These are phyloP conservation scores for Chytriomyces confervae DNA, from an alignment of 192 early-diverging fungal species.

Conservation along the genomic window DNA sequence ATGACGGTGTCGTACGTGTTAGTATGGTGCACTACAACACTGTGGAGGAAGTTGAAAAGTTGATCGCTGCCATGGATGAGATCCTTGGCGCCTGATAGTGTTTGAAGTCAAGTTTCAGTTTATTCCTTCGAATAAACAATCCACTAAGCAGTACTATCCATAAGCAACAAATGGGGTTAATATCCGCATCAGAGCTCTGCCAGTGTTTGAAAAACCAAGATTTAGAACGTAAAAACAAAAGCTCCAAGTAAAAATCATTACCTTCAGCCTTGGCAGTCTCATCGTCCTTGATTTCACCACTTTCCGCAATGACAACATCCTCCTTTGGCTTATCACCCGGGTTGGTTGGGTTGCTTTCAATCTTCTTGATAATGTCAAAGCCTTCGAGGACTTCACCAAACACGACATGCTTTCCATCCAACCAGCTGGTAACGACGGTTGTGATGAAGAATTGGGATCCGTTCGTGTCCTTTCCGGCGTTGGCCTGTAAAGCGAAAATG, in stretches of 20 bases:
- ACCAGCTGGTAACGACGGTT: constrained; percentile 57
- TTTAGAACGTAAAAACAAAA: too few species aligned
- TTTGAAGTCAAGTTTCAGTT: too few species aligned
- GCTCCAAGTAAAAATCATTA: neutral
- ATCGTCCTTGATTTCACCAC: constrained; percentile 53
- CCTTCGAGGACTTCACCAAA: constrained; percentile 65
- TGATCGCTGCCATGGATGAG: constrained; percentile 27
- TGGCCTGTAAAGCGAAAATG: neutral
- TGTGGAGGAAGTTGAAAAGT: constrained; percentile 37
- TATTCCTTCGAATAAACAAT: too few species aligned
- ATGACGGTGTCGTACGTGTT: constrained; percentile 39
- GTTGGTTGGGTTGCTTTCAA: constrained; percentile 53
- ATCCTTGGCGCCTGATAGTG: neutral
- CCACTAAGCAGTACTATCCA: too few species aligned
- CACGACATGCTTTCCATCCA: constrained; percentile 66
- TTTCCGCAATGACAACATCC: constrained; percentile 57
- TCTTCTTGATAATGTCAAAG: constrained; percentile 55
- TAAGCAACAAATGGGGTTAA: too few species aligned
- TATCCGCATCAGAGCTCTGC: too few species aligned
- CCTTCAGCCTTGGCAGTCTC: constrained; percentile 40
- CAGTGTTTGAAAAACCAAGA: too few species aligned
- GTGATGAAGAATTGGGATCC: constrained; percentile 80
- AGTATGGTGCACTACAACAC: constrained; percentile 47
- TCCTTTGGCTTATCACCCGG: constrained; percentile 59
- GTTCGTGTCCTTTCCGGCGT: constrained; percentile 72